Conservation (phyloP, 2,329 filamentous ascomycete genomes). For the Albifimbria verrucaria region DNA sequence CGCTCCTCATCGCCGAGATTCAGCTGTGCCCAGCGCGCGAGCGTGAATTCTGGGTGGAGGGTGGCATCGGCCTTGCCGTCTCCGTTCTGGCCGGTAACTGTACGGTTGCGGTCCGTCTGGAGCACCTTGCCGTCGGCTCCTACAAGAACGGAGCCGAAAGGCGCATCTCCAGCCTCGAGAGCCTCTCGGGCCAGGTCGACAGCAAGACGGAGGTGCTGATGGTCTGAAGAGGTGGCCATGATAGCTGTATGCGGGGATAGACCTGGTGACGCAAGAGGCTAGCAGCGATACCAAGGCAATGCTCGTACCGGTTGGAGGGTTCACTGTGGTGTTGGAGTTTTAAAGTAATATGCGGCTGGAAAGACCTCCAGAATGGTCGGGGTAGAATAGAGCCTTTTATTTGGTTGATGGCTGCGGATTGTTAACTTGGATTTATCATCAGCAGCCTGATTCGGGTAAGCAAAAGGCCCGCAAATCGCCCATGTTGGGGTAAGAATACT, state of each 20-base stretch:
- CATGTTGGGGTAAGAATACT: too few species aligned
- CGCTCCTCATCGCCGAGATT: conserved; percentile 33
- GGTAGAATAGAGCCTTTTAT: too few species aligned
- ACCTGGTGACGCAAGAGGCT: too few species aligned
- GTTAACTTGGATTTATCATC: too few species aligned
- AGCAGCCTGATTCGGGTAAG: too few species aligned
- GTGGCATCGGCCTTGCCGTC: conserved; percentile 26
- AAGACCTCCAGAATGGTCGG: too few species aligned
- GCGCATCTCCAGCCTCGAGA: conserved; percentile 31
- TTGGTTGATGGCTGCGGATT: too few species aligned
- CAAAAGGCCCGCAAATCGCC: too few species aligned
- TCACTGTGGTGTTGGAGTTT: too few species aligned
- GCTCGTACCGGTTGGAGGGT: too few species aligned
- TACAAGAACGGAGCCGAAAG: conserved; percentile 35
- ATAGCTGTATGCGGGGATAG: background rate
- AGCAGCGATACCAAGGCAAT: too few species aligned
- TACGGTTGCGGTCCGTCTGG: conserved; percentile 31
- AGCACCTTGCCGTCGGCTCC: conserved; percentile 20
- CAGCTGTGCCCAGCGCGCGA: conserved; percentile 34
- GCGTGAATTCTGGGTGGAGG: conserved; percentile 32
- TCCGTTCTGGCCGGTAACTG: conserved; percentile 21
- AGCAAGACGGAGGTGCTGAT: conserved; percentile 1
- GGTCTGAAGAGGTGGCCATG: background rate
- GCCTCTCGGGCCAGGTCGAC: conserved; percentile 31
- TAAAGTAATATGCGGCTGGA: too few species aligned